Percentiles rank a stretch among this genome's conserved stretches.
Conservation (phyloP, 108 stramenopile species). For the Thalassiosira profunda region DNA sequence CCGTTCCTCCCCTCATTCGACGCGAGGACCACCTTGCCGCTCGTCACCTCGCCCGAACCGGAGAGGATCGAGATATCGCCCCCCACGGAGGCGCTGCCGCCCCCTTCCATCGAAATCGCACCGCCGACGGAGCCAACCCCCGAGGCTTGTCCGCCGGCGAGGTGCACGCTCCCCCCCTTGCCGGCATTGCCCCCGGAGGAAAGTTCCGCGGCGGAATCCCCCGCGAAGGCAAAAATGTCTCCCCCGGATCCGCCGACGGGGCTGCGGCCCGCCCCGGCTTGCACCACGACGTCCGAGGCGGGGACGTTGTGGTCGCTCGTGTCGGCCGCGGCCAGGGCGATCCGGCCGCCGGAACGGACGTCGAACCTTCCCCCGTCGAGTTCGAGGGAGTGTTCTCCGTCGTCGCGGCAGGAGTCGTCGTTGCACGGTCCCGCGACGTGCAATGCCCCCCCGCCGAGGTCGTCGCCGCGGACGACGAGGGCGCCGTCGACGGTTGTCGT, state of each 20-base stretch:
- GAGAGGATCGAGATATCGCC: constrained; percentile 17
- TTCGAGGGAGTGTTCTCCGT: constrained; percentile 24
- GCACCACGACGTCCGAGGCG: constrained; percentile 21
- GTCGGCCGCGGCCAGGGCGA: constrained; percentile 27
- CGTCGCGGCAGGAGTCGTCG: constrained; percentile 12
- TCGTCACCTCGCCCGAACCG: constrained; percentile 10
- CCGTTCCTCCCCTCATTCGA: background rate
- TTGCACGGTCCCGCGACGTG: constrained; percentile 34
- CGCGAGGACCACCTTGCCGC: constrained; percentile 11
- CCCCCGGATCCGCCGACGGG: constrained; percentile 35
- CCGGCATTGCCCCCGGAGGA: constrained; percentile 19
- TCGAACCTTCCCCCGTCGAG: constrained; percentile 30
- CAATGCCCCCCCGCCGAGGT: constrained; percentile 13
- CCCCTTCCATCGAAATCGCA: constrained; percentile 16
- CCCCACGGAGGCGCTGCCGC: background rate
- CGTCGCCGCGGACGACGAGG: constrained; percentile 29
- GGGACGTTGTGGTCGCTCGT: constrained; percentile 13
- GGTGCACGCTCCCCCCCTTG: constrained; percentile 27
- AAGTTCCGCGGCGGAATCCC: constrained; percentile 28
- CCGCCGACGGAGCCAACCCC: constrained; percentile 26
- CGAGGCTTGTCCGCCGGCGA: constrained; percentile 26
- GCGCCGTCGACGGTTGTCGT: constrained; percentile 17
- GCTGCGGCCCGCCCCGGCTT: constrained; percentile 23
- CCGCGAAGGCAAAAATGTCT: constrained; percentile 24
- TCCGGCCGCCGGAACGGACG: constrained; percentile 19